Base-by-base conservation (phyloP, 164 flowering plant species). In the Saururus chinensis region DNA sequence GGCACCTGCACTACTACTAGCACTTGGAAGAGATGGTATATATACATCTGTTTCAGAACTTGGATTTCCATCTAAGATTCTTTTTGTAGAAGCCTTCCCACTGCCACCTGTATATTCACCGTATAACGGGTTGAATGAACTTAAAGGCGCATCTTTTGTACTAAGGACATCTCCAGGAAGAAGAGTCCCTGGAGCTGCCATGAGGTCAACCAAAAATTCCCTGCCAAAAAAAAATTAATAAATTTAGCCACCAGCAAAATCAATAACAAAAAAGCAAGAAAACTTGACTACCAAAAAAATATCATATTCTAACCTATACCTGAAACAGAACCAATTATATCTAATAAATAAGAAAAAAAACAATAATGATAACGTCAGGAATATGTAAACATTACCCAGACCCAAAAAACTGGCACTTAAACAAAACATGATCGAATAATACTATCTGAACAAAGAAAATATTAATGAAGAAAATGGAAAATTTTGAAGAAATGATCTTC, bases 101-200 rank as follows among this genome's bases (percentile, higher is more conserved):
- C 71, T 76, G 64, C 67, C 73, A 62, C 73, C 77, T 63, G 61
- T 75, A 64, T 54, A 22, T 52, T 60, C 78, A 60, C 72, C 74
- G 41, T 21, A 61, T 21, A 64, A 74, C 60, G 89, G 79, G 63
- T 69, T 75, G 55, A 67, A 76, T 8, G 84, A 40, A 45, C 73
- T 79, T 30, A 77, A 68, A 53, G 85, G 65, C 66, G 69, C 66
- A 60, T 87, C 95, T 68, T 75, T 87, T 37, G 73, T 68, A 74
- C 82, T 91, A 49, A 75, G 70, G 66, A 79, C 72, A 68, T 95
- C 99, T 62, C 87, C 87, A 59, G 99, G 99, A 75, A 95, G 83
- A 60, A 91, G 92, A 26, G 98, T 89, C 67, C 99, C 99, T 59
- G 98, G 99, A 54, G 81, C 98, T 51, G 81, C 96, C 99, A 95